Conservation (phyloP, 2,329 filamentous ascomycete species). For the Botrytis cinerea region DNA sequence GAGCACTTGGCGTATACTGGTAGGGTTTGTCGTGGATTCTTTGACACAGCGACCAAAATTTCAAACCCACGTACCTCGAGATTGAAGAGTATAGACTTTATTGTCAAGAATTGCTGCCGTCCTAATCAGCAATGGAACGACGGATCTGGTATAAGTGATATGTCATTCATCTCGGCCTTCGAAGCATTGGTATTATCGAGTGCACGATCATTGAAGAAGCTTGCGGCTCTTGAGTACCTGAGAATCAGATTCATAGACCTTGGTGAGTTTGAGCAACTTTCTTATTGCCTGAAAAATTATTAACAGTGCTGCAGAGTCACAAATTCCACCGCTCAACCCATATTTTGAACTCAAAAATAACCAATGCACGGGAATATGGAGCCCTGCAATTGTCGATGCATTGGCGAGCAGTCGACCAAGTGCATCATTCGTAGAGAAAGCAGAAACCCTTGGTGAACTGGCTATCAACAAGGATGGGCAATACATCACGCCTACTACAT, state of each 20-base stretch:
- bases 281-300: constrained; percentile 9
- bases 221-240: constrained; percentile 62
- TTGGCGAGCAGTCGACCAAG: constrained; percentile 60
- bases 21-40: constrained; percentile 69
- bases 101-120: constrained; percentile 74
- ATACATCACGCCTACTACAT: constrained; percentile 32
- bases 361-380: constrained; percentile 71
- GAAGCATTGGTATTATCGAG: constrained; percentile 67
- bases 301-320: constrained; percentile 56
- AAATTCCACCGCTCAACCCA: constrained; percentile 69
- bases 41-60: constrained; percentile 56
- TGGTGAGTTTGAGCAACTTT: constrained; percentile 46
- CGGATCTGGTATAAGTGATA: constrained; percentile 70
- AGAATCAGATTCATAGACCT: constrained; percentile 76
- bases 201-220: constrained; percentile 59
- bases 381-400: constrained; percentile 62
- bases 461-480: constrained; percentile 59
- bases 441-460: constrained; percentile 64
- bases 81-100: constrained; percentile 68
- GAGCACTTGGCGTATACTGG: constrained; percentile 73
- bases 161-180: constrained; percentile 71
- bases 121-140: constrained; percentile 54
- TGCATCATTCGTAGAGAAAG: constrained; percentile 61
- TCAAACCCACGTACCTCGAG: constrained; percentile 49
- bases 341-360: constrained; percentile 66